Evolutionary conservation across 768 basidiomycete genomes (phyloP), one percentile per base, ranked within the genome.

Genomic region (Boletus sp.): DNA sequence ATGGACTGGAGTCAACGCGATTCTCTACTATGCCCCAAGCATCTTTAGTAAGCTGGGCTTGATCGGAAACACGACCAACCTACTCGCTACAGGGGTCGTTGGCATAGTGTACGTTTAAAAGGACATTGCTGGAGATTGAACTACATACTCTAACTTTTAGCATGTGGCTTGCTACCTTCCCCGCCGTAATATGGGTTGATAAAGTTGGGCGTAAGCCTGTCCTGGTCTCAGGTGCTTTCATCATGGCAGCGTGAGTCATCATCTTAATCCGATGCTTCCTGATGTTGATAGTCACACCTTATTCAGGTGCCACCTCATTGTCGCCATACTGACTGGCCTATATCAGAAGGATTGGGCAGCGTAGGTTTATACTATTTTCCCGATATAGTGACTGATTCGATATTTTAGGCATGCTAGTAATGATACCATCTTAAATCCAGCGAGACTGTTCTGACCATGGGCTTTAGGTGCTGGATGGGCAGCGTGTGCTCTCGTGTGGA

Each of bases 151-250:
- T 33, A 41, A 30, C 6, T 38, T 32, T 9, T 53, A 85, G 83
- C 43, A 86, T 87, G 83, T 89, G 83, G 70, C 68, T 87, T 53
- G 83, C 88, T 3, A 90, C 88, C 0, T 86, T 91, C 55, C 89
- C 89, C 4, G 87, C 89, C 3, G 88, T 90, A 19, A 75, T 91
- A n/a, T 90, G 83, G 76, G 80, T 92, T 32, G 89, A 91, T 70
- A 81, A 87, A 57, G 63, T 84, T 25, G 90, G 88, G 21, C 82
- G 89, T 34, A 87, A 84, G 69, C 88, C 88, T 7, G 83, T 88
- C 40, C 66, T 88, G 53, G 70, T 87, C 23, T 85, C 83, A n/a
- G 87, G 87, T 8, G 87, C 86, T 5, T 83, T 89, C 70, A 61
- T 85, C 39, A 89, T 88, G 87, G 87, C 81, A 39, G 73, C 66